Evolutionary conservation across 495 filamentous ascomycete genomes (phyloP).

Genomic region (Penicillium herquei): DNA sequence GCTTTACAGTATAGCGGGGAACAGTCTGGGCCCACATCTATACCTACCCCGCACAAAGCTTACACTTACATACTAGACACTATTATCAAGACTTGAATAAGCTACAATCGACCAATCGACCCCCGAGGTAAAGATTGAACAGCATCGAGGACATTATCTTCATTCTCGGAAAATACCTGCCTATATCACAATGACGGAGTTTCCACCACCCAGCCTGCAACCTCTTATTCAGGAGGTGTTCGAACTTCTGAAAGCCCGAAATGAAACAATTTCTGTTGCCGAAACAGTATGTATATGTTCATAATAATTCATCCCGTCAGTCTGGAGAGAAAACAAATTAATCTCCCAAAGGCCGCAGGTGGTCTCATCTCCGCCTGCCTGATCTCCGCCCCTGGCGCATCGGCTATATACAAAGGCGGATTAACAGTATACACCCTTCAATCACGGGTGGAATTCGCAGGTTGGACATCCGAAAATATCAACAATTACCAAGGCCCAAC

Average conservation of each 20-base stretch:
- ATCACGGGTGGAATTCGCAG: constrained; percentile 57
- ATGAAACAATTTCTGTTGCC: constrained; percentile 56
- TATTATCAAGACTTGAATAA: neutral
- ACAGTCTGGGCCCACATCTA: too few species aligned
- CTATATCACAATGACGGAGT: too few species aligned
- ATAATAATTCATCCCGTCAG: neutral
- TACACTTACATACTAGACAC: too few species aligned
- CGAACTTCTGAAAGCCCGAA: constrained; percentile 48
- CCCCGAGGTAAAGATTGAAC: too few species aligned
- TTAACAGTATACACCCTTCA: constrained; percentile 60
- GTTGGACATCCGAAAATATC: constrained; percentile 55
- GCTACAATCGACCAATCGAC: too few species aligned
- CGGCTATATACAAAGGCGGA: constrained; percentile 56
- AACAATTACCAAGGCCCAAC: constrained; percentile 46
- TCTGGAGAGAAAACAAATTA: too few species aligned
- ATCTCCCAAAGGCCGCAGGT: constrained; percentile 51
- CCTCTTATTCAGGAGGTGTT: constrained; percentile 50
- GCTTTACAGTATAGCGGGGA: too few species aligned
- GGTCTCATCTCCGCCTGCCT: constrained; percentile 58
- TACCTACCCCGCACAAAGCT: too few species aligned
- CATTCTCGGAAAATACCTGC: too few species aligned
- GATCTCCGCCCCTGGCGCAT: constrained; percentile 55
- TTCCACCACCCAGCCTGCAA: constrained; percentile 41
- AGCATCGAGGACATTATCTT: too few species aligned
- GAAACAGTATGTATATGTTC: constrained; percentile 50